Evolutionary conservation across 257 asterid genomes (phyloP), one percentile per base, ranked within the genome.

Genomic region (Nicotiana tomentosiformis): DNA sequence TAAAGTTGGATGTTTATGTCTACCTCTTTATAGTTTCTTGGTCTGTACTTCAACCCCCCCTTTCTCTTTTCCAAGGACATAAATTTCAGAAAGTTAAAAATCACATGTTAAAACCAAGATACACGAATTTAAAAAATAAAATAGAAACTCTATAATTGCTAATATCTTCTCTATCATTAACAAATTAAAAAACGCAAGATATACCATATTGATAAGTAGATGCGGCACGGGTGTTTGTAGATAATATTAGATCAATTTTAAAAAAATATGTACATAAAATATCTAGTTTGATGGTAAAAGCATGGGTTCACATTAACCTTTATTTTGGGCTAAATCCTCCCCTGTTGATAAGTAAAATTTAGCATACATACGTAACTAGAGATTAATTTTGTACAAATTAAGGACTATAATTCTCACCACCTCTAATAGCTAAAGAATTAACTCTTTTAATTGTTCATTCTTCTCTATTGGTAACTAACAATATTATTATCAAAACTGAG

Each of bases 1-100:
- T 78, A 78, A 78, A 78, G 82, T n/a, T 58, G 14, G 20, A 78
- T 56, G 57, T 78, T 15, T 58, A 57, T 78, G 69, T 17, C 74
- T 65, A 23, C 16, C 61, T 61, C 82, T 61, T 79, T 79, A 20
- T 79, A 61, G 82, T 79, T 79, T 79, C 74, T 79, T 79, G 74
- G 15, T 61, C 1, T 61, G 7, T 60, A 79, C 74, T 79, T 23
- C 74, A 33, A 35, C n/a, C 30, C 12, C 5, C 1, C 0, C 7
- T 1, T n/a, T n/a, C n/a, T n/a, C n/a, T n/a, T n/a, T n/a, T n/a
- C n/a, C n/a, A n/a, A n/a, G n/a, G n/a, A n/a, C n/a, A n/a, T n/a
- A n/a, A n/a, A n/a, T 32, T 10, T 66, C 37, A 20, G 20, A 61
- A 61, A 61, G 2, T n/a, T n/a, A 18, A 60, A 58, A n/a, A 60